Evolutionary conservation across 2,329 filamentous ascomycete species (phyloP).

Genomic region (Trichoderma sp.): DNA sequence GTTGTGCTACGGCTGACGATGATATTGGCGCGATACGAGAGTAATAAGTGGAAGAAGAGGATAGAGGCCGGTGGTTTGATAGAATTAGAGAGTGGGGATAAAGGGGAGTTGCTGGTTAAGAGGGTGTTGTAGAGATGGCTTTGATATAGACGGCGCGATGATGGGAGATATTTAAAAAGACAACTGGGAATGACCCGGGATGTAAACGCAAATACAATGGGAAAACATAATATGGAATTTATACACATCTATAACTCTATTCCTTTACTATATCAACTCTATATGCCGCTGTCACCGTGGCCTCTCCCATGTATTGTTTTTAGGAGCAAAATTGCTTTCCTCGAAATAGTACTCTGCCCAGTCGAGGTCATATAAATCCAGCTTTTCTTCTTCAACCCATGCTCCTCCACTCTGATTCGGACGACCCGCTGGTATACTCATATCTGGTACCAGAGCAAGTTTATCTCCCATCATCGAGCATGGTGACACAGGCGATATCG

Average conservation of each 20-base stretch:
- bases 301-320: not conserved
- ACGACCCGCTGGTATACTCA: not conserved
- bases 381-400: not conserved
- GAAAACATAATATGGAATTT: not conserved
- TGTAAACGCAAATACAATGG: not conserved
- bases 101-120: conserved; percentile 50
- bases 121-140: conserved; percentile 42
- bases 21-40: conserved; percentile 70
- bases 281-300: too few species aligned
- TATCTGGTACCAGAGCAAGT: not conserved
- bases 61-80: conserved; percentile 57
- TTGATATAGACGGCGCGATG: conserved; percentile 10
- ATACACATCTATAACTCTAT: too few species aligned
- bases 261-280: too few species aligned
- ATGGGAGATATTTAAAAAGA: not conserved
- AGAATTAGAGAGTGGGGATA: conserved; percentile 44
- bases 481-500: not conserved
- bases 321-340: conserved; percentile 1
- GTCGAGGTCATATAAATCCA: conserved; percentile 27
- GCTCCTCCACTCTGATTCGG: not conserved
- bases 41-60: conserved; percentile 72
- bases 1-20: conserved; percentile 67
- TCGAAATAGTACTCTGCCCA: conserved; percentile 36
- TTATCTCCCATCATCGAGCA: not conserved
- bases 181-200: not conserved